These are phyloP conservation scores for Alternaria arbusti DNA, from an alignment of 2,329 filamentous ascomycete genomes.

Conservation along the genomic window DNA sequence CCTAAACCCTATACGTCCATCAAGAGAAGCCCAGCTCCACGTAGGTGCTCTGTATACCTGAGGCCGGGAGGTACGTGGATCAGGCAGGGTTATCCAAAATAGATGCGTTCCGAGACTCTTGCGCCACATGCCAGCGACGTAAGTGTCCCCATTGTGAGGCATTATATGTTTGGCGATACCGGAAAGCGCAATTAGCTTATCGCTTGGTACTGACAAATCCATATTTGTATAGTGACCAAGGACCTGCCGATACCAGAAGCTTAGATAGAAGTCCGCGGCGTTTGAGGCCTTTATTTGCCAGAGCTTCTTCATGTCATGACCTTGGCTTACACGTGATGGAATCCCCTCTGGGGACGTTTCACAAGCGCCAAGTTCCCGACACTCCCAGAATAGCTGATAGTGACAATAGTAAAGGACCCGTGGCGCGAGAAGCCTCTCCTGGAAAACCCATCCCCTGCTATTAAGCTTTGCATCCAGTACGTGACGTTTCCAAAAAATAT, in stretches of 20 bases:
- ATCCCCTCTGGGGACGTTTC: constrained; percentile 11
- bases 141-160: not conserved
- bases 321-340: not conserved
- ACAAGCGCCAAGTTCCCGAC: constrained; percentile 2
- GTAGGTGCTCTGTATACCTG: constrained; percentile 14
- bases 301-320: not conserved
- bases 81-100: not conserved
- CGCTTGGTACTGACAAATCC: not conserved
- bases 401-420: constrained; percentile 22
- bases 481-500: constrained; percentile 1
- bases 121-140: constrained; percentile 19
- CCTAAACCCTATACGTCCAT: not conserved
- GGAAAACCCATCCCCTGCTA: constrained; percentile 14
- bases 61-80: not conserved
- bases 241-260: not conserved
- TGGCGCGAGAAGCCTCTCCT: constrained; percentile 23
- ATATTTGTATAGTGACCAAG: constrained; percentile 1
- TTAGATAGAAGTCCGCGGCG: not conserved
- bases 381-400: constrained; percentile 28
- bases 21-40: constrained; percentile 22
- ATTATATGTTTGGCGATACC: constrained; percentile 14
- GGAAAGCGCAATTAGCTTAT: constrained; percentile 18
- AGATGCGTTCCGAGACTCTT: not conserved
- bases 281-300: not conserved
- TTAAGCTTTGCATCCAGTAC: not conserved